Percentiles rank a stretch among this genome's conserved stretches.
Conservation (phyloP, 768 basidiomycete species). For the Lactarius quietus region DNA sequence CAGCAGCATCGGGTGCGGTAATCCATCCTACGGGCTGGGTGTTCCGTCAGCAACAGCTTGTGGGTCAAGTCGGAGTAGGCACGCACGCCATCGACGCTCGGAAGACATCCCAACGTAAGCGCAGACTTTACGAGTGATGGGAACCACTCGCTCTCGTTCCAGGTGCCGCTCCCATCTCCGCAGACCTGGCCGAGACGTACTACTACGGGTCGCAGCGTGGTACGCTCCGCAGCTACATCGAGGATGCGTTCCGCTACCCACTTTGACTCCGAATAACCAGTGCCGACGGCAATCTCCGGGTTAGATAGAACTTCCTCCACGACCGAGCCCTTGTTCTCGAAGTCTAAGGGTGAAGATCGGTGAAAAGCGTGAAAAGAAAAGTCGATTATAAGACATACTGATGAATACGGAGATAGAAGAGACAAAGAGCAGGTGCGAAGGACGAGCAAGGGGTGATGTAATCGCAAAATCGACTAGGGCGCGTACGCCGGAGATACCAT, state of each 20-base stretch:
- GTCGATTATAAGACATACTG: conserved; percentile 10
- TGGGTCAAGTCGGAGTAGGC: not conserved
- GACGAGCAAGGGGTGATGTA: conserved; percentile 16
- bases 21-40: conserved; percentile 30
- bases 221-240: conserved; percentile 25
- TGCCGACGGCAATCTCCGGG: conserved; percentile 21
- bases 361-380: not conserved
- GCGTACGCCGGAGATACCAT: conserved; percentile 24
- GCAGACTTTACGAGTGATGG: conserved; percentile 28
- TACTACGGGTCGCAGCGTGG: conserved; percentile 18
- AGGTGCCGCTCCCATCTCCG: conserved; percentile 30
- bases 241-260: conserved; percentile 29
- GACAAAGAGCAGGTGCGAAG: conserved; percentile 28
- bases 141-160: conserved; percentile 33
- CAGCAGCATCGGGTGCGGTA: conserved; percentile 28
- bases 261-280: conserved; percentile 31
- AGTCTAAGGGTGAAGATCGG: conserved; percentile 22
- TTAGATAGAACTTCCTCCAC: conserved; percentile 22
- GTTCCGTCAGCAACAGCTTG: not conserved
- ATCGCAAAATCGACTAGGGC: conserved; percentile 28
- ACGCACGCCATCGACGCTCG: conserved; percentile 26
- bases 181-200: conserved; percentile 32
- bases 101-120: conserved; percentile 25
- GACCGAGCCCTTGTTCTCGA: conserved; percentile 26
- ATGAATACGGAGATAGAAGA: conserved; percentile 29